Base-by-base conservation (phyloP, 495 filamentous ascomycete species). In the Xylaria flabelliformis region DNA sequence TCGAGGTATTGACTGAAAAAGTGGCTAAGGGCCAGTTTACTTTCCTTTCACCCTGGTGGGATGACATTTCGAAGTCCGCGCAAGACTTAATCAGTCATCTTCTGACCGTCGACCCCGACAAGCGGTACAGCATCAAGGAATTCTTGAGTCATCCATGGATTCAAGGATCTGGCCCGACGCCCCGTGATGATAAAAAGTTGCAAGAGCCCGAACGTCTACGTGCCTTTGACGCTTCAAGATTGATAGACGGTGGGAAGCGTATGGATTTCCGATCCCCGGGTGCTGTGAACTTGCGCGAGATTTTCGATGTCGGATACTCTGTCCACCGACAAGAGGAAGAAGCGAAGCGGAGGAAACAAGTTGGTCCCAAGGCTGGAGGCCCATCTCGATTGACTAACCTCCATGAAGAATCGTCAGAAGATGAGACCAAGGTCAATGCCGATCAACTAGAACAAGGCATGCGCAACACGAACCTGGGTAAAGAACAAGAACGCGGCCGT, bases 31-130 rank as follows among this genome's bases (percentile, higher is more conserved):
- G 97, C 13, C 94, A 98, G 83, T 99, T 96, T 79, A 98, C 97
- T 8, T 99, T 99, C 86, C 86, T 98, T 8, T 98, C 95, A 13
- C 96, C 96, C 0, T 99, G 96, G 96, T 99, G 96, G 96, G 96
- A 99, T 76, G 94, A 98, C 72, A 98, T 98, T 71, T 97, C 95
- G 73, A 95, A 97, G 81, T 90, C 93, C 0, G 96, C 96, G 1
- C 93, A 98, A 79, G 97, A 99, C 76, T 82, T 99, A 6, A 94
- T 99, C 62, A 93, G 93, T 0, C 96, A 98, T 80, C 90, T 99
- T 4, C 86, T 98, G 55, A 95, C 93, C 24, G 95, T 98, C 66
- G 94, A 98, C 78, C 95, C 95, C 4, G 92, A 95, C 59, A 93
- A 95, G 82, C 91, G 95, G 1, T 97, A 93, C 82, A 93, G 90